Evolutionary conservation across 2,329 filamentous ascomycete species (phyloP), one percentile per base, ranked within the genome.

Genomic region (Fusarium austroafricanum): DNA sequence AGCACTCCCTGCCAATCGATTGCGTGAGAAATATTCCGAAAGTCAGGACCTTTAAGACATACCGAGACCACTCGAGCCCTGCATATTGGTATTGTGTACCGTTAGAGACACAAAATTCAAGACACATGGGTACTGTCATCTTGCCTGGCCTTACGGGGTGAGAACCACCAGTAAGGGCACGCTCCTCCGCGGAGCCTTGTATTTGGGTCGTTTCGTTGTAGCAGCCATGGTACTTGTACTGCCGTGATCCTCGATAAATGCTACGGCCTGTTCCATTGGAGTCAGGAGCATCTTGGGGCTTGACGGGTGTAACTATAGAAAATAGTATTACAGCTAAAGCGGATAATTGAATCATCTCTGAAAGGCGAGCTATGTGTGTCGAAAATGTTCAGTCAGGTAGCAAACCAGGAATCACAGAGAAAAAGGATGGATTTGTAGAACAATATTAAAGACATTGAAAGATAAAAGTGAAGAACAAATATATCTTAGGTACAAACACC

Each of bases 141-240:
- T 77, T 76, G 54, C 80, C 83, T 11, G 78, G 72, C 17, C 73
- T 66, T 39, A 82, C 79, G 57, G 80, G 74, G 65, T 79, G 79
- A 45, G 72, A 73, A 45, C 83, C 82, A 44, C 78, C 81, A 20
- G 76, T 68, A 6, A 89, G 78, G 17, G 86, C 84, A 80, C 84
- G 70, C 80, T 81, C 47, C 61, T 73, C 45, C 28, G 78, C 78
- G 6, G 83, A 80, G 61, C 77, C 75, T 15, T 75, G 62, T 15
- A 84, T 71, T 38, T 78, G 77, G n/a, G 80, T 82, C 3, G 86
- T 87, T 73, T 89, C 87, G 69, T 87, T 86, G 78, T 78, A 88
- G 78, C 87, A 89, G 56, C 87, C 87, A n/a, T 76, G 73, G 75
- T 88, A 88, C 17, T 55, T 65, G 77, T 87, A 88, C 43, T 71